Percentiles rank a stretch among this genome's conserved stretches.
Evolutionary conservation across 352 stramenopile genomes (phyloP).

Genomic region (Phytophthora melonis): DNA sequence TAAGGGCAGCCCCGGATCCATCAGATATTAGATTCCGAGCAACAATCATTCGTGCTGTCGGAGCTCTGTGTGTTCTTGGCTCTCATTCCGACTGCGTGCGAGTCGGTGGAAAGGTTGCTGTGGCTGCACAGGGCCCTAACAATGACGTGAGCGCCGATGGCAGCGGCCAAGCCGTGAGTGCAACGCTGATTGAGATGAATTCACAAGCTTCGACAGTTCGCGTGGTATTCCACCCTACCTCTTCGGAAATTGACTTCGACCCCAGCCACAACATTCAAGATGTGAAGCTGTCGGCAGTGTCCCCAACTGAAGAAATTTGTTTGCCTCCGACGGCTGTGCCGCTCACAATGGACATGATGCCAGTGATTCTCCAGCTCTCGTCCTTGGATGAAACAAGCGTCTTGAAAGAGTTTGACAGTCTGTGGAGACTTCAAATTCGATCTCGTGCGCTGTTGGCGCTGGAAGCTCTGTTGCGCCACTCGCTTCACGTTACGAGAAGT

Average conservation of each 20-base stretch:
- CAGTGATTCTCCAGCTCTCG: conserved; percentile 82
- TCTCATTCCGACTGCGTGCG: conserved; percentile 88
- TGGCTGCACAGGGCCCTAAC: conserved; percentile 57
- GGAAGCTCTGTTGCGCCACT: conserved; percentile 77
- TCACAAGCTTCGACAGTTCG: conserved; percentile 68
- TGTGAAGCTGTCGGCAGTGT: conserved; percentile 70
- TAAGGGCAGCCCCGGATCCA: conserved; percentile 20
- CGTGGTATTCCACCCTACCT: conserved; percentile 78
- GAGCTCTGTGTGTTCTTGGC: conserved; percentile 83
- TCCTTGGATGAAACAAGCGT: conserved; percentile 78
- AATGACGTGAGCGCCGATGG: conserved; percentile 45
- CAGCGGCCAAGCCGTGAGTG: conserved; percentile 52
- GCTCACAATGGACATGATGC: conserved; percentile 82
- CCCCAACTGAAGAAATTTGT: conserved; percentile 83
- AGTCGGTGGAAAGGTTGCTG: conserved; percentile 79
- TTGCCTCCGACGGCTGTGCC: conserved; percentile 58
- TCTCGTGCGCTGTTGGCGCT: conserved; percentile 83
- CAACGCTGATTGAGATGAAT: conserved; percentile 84
- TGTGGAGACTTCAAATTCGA: conserved; percentile 89
- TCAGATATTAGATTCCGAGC: conserved; percentile 76
- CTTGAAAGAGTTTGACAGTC: conserved; percentile 73
- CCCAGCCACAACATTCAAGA: conserved; percentile 88
- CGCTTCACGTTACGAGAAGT: conserved; percentile 48
- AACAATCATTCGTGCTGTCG: conserved; percentile 83
- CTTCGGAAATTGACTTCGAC: conserved; percentile 69